Percentiles rank a stretch among this genome's conserved stretches.
phyloP scores from a whole-genome alignment of 345 rosid genomes.

The Euclidium syriacum region DNA sequence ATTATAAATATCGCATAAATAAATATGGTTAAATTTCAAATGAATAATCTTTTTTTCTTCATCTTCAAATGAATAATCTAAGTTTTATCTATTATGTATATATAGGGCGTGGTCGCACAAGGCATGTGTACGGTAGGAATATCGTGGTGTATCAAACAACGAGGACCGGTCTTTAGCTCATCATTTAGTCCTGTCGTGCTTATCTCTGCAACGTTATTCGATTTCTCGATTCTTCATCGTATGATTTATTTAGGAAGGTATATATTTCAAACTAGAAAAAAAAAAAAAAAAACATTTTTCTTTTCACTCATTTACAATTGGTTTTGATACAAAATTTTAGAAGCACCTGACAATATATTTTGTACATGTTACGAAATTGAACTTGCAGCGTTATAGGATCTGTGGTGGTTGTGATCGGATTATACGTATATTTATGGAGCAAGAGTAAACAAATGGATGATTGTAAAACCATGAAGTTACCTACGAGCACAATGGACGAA shows the following conservation, averaged over 20 bases:
- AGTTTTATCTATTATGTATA: neutral
- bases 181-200: conserved; percentile 36
- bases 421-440: conserved; percentile 31
- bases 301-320: neutral
- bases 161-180: conserved; percentile 43
- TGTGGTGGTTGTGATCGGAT: conserved; percentile 23
- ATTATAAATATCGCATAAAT: too few species aligned
- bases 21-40: too few species aligned
- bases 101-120: conserved; percentile 31
- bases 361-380: neutral
- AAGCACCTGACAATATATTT: neutral
- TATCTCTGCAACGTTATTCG: conserved; percentile 27
- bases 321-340: neutral
- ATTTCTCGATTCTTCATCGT: conserved; percentile 28
- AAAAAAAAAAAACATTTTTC: neutral
- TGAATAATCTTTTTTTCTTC: neutral
- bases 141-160: conserved; percentile 42
- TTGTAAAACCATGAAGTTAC: conserved; percentile 4
- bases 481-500: conserved; percentile 15
- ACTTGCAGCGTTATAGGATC: conserved; percentile 29
- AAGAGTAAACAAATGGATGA: conserved; percentile 17
- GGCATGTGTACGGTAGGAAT: conserved; percentile 40
- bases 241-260: conserved; percentile 28
- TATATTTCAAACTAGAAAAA: neutral
- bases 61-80: neutral